Evolutionary conservation across 768 basidiomycete species (phyloP).

Genomic region (Trichaptum fuscoviolaceum): DNA sequence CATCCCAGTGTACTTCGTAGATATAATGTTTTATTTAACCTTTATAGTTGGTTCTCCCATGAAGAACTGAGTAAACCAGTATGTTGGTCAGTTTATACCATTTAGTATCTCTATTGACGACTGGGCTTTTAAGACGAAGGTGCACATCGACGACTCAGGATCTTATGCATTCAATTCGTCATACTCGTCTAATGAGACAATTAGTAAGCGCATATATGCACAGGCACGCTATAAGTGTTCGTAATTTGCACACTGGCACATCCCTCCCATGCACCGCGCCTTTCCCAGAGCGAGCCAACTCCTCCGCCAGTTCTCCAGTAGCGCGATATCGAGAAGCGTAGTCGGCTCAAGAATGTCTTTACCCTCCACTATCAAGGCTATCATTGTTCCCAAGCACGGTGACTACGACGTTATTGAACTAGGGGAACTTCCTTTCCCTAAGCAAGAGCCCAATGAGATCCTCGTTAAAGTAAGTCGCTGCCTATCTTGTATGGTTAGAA

Average conservation of each 20-base stretch:
- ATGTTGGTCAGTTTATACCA: too few relatives aligned
- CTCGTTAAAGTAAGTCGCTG: conserved; percentile 36
- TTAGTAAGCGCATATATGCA: not conserved
- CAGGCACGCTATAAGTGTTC: not conserved
- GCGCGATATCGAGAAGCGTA: conserved; percentile 9
- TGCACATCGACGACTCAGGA: too few relatives aligned
- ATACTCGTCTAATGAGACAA: too few relatives aligned
- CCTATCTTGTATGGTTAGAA: not conserved
- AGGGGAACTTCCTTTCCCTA: conserved; percentile 61
- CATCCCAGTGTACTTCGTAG: not conserved
- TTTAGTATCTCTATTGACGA: too few relatives aligned
- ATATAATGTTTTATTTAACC: not conserved
- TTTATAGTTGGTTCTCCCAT: not conserved
- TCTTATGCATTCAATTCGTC: too few relatives aligned
- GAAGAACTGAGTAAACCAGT: too few relatives aligned
- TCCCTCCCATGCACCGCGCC: not conserved
- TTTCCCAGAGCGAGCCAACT: conserved; percentile 20
- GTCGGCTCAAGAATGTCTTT: conserved; percentile 38
- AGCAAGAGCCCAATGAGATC: conserved; percentile 54
- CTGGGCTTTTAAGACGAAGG: too few relatives aligned
- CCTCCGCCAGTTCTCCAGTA: conserved; percentile 25
- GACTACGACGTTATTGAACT: conserved; percentile 74
- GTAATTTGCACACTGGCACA: not conserved
- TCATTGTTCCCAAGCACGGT: conserved; percentile 69
- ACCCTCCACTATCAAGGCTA: conserved; percentile 61